Conservation (phyloP, 1,139 yeast species). For the Geotrichum klebahnii region DNA sequence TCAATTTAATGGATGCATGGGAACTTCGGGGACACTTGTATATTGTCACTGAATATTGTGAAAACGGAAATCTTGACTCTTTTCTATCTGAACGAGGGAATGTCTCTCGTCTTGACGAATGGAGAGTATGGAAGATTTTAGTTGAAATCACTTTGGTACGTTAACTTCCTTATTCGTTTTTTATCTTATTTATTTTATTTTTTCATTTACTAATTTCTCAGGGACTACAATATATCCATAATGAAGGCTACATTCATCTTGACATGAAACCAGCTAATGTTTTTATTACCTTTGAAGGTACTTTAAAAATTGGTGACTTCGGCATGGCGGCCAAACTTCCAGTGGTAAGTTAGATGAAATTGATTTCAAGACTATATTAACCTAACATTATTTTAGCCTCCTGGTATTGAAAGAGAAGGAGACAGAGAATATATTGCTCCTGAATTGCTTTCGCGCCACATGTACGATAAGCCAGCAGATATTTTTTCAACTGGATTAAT, state of each 20-base stretch:
- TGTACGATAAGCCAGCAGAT: slow-evolving; percentile 89
- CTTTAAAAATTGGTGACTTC: slow-evolving; percentile 79
- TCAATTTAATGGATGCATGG: slow-evolving; percentile 84
- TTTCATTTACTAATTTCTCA: slow-evolving; percentile 17
- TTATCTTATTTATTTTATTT: neutral
- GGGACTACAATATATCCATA: slow-evolving; percentile 80
- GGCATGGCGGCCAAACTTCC: slow-evolving; percentile 63
- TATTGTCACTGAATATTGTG: slow-evolving; percentile 93
- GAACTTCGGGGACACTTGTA: slow-evolving; percentile 69
- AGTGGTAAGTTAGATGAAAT: slow-evolving; percentile 43
- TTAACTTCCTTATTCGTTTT: no score
- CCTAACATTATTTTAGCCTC: slow-evolving; percentile 23
- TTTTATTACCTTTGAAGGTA: slow-evolving; percentile 91
- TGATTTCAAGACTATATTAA: slow-evolving; percentile 39
- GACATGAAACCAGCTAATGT: slow-evolving; percentile 95
- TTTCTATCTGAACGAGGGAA: slow-evolving; percentile 79
- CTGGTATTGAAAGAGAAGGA: slow-evolving; percentile 80
- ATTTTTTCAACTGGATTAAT: slow-evolving; percentile 88
- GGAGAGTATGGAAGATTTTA: slow-evolving; percentile 95
- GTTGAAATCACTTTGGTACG: slow-evolving; percentile 58
- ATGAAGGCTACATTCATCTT: slow-evolving; percentile 68
- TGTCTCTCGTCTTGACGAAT: slow-evolving; percentile 73
- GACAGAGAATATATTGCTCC: slow-evolving; percentile 98
- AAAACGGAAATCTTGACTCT: slow-evolving; percentile 82
- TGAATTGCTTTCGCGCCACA: slow-evolving; percentile 76